These are phyloP conservation scores for Auriculariales sp. DNA, from an alignment of 768 basidiomycete species.

Conservation along the genomic window DNA sequence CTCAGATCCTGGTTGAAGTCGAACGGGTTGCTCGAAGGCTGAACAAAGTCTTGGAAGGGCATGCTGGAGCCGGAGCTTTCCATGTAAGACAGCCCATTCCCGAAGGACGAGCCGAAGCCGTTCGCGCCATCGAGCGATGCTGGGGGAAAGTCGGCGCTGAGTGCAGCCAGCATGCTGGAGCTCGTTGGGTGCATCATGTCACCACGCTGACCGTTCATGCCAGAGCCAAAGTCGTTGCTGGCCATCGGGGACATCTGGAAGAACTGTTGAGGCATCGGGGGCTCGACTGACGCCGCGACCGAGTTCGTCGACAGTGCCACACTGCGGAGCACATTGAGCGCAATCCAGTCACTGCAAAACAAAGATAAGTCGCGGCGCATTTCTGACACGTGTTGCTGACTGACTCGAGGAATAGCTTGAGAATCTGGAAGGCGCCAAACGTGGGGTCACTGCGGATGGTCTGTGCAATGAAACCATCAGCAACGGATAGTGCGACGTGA, in stretches of 20 bases:
- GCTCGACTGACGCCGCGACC: conserved; percentile 82
- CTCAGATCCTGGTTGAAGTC: conserved; percentile 11
- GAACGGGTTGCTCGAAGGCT: conserved; percentile 53
- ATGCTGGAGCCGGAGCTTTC: conserved; percentile 56
- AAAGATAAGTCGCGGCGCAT: conserved; percentile 9
- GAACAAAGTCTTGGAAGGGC: conserved; percentile 25
- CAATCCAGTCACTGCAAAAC: conserved; percentile 71
- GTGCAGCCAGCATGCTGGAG: conserved; percentile 79
- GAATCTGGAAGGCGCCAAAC: conserved; percentile 83
- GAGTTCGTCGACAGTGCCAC: conserved; percentile 85
- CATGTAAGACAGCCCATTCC: conserved; percentile 51
- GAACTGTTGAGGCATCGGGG: conserved; percentile 83
- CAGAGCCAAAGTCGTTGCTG: conserved; percentile 60
- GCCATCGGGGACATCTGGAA: conserved; percentile 81
- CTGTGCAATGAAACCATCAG: too few species aligned
- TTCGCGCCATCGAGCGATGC: conserved; percentile 50
- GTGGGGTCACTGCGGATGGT: conserved; percentile 87
- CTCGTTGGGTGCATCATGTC: conserved; percentile 41
- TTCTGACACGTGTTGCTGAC: conserved; percentile 17
- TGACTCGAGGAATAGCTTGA: conserved; percentile 83
- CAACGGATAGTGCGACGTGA: conserved; percentile 1
- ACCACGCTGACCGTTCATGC: conserved; percentile 37
- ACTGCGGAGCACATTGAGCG: conserved; percentile 72
- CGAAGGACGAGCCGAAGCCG: conserved; percentile 37
- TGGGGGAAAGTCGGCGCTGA: conserved; percentile 62